Evolutionary conservation across 148 eudicot species (phyloP), one percentile per base, ranked within the genome.

Genomic region (Cornus suecica): DNA sequence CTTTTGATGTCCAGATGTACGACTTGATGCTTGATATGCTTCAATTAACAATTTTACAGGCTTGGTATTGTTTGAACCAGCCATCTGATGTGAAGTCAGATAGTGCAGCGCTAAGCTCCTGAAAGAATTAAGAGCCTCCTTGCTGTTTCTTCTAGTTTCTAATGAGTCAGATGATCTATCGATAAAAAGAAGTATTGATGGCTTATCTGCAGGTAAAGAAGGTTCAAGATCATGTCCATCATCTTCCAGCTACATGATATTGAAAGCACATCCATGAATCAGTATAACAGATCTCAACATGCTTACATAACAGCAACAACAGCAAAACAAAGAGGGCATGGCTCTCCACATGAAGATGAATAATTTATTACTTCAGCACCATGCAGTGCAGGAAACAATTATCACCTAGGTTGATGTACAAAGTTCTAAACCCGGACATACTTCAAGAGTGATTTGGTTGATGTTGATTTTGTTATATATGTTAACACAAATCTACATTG

Each of bases 181-280:
- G 71, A 92, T 78, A 76, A 92, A 94, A 71, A 94, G 93, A 78
- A 94, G 73, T 63, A 90, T 51, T 32, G 98, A 87, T 62, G 93
- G 98, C 85, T 83, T 88, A 81, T 92, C 80, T 63, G 84, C 75
- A 69, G 97, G 95, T 77, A 94, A 81, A 81, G 83, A 75, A 70
- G 83, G 81, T 51, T 82, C 88, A 76, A 80, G 15, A 75, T 85
- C 92, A 74, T 72, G 56, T 42, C 52, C 82, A 77, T 78, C 88
- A 76, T 80, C 87, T 73, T 66, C 76, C 71, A 92, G 79, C 98
- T 94, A 97, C 85, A 89, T 65, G 22, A 62, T 66, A 76, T 72
- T 18, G 15, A 10, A 22, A 65, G 29, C 29, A 61, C 60, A 68
- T 8, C 52, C 65, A 37, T 28, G 28, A 54, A 26, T 68, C 51